Evolutionary conservation across 2,329 filamentous ascomycete species (phyloP).

Genomic region (Moelleriella libera): DNA sequence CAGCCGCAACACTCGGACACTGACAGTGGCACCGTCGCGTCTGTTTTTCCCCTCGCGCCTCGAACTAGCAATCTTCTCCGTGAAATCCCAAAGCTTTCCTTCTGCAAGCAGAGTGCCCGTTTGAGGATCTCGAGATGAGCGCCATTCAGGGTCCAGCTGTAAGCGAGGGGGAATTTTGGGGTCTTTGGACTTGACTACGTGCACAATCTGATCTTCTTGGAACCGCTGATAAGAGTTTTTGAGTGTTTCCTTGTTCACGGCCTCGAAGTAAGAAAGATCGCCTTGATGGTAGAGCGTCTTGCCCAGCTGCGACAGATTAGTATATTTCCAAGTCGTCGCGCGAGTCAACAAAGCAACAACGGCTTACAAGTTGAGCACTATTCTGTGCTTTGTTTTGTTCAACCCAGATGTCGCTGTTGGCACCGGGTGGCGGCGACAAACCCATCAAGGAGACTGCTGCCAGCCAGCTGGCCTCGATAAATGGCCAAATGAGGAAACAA

Average conservation of each 20-base stretch:
- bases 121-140: conserved; percentile 46
- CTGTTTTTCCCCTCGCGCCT: conserved; percentile 90
- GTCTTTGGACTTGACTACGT: conserved; percentile 56
- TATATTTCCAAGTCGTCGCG: neutral
- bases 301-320: conserved; percentile 45
- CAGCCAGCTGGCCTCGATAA: conserved; percentile 89
- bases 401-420: conserved; percentile 60
- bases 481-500: conserved; percentile 97
- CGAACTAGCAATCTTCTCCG: conserved; percentile 69
- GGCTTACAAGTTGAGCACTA: conserved; percentile 60
- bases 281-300: conserved; percentile 97
- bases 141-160: conserved; percentile 62
- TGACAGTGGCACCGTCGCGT: conserved; percentile 82
- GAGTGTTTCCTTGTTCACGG: conserved; percentile 94
- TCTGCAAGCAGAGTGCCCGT: conserved; percentile 50
- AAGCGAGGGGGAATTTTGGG: conserved; percentile 46
- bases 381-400: conserved; percentile 66
- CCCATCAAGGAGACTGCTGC: conserved; percentile 81
- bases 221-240: conserved; percentile 86
- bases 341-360: neutral
- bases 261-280: conserved; percentile 92
- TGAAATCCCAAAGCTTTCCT: conserved; percentile 83
- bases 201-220: conserved; percentile 78
- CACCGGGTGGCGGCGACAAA: conserved; percentile 53
- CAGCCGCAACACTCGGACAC: conserved; percentile 63